Conservation (phyloP, 1,139 yeast genomes). For the Suhomyces panamericanus region DNA sequence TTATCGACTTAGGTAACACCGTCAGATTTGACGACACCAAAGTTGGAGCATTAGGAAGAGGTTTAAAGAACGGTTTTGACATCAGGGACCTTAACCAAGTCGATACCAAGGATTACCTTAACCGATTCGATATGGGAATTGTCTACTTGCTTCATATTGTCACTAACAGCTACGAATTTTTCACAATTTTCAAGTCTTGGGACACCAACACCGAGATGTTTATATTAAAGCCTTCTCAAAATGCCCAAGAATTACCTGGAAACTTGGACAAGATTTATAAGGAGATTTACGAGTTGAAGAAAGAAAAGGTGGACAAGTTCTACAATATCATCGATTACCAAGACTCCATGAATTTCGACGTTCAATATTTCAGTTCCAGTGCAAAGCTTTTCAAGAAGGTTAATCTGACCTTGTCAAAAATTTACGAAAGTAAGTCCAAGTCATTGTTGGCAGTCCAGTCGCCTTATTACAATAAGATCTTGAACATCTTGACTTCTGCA, state of each 20-base stretch:
- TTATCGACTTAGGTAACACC: constrained; percentile 73
- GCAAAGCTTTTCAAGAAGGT: constrained; percentile 54
- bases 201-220: constrained; percentile 51
- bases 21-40: constrained; percentile 67
- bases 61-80: constrained; percentile 82
- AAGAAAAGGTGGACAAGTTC: constrained; percentile 43
- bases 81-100: constrained; percentile 54
- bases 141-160: constrained; percentile 71
- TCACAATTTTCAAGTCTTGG: constrained; percentile 70
- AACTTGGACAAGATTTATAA: constrained; percentile 53
- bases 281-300: constrained; percentile 51
- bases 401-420: constrained; percentile 52
- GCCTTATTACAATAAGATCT: constrained; percentile 52
- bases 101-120: constrained; percentile 50
- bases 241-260: constrained; percentile 64
- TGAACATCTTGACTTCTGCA: constrained; percentile 44
- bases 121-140: constrained; percentile 56
- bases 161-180: constrained; percentile 76
- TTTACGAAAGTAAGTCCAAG: constrained; percentile 69
- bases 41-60: constrained; percentile 84
- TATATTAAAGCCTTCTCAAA: constrained; percentile 66
- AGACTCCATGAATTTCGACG: constrained; percentile 52
- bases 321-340: constrained; percentile 53
- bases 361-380: constrained; percentile 51
- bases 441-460: constrained; percentile 74